Conservation (phyloP, 768 basidiomycete species). For the Chalciporus chontae region DNA sequence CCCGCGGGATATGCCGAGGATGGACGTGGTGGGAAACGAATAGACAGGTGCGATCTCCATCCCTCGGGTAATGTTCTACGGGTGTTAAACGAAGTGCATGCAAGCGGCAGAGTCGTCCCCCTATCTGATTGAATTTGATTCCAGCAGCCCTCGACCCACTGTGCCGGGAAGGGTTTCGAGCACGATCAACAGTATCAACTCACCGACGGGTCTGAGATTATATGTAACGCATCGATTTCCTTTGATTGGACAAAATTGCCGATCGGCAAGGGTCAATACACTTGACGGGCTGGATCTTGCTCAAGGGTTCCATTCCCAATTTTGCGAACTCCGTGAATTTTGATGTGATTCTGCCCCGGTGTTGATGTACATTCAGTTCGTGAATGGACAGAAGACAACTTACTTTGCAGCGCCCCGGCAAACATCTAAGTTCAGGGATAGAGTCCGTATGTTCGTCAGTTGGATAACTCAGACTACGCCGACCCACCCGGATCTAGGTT, state of each 20-base stretch:
- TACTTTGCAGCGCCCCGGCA: constrained; percentile 35
- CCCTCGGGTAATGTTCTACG: constrained; percentile 20
- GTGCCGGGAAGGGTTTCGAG: no score
- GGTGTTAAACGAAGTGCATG: no score
- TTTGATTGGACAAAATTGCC: constrained; percentile 42
- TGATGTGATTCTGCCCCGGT: constrained; percentile 44
- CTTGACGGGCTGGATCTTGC: constrained; percentile 48
- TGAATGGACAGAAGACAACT: constrained; percentile 42
- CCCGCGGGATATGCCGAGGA: constrained; percentile 7
- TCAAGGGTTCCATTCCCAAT: constrained; percentile 55
- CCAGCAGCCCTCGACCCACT: constrained; percentile 46
- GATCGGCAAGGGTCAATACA: constrained; percentile 54
- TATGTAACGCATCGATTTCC: constrained; percentile 62
- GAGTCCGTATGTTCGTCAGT: constrained; percentile 50
- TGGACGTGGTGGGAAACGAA: constrained; percentile 1
- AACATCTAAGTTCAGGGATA: constrained; percentile 42
- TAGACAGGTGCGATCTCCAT: neutral
- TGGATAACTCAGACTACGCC: constrained; percentile 42
- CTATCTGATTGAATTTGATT: constrained; percentile 17
- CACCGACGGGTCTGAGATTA: no score
- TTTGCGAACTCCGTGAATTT: constrained; percentile 41
- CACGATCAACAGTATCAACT: no score
- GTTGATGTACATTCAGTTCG: constrained; percentile 49
- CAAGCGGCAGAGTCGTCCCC: neutral
- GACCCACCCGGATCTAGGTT: constrained; percentile 46